phyloP scores from a whole-genome alignment of 2,329 filamentous ascomycete species.

The Keithomyces neogunnii region DNA sequence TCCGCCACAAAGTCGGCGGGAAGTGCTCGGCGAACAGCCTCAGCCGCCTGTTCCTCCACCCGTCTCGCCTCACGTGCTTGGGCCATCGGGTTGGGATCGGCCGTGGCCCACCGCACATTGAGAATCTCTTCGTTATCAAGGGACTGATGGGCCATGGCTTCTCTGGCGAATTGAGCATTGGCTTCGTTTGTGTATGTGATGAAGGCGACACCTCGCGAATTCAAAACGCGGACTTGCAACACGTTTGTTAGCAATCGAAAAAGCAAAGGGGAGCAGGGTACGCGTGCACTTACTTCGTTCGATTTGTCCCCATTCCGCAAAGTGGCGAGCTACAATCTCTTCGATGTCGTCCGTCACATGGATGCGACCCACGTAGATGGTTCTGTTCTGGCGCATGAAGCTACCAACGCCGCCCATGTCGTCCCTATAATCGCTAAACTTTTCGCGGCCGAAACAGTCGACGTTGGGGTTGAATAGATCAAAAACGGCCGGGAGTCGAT shows the following conservation, averaged over 20 bases:
- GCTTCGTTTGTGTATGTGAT: slow-evolving; percentile 89
- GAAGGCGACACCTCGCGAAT: slow-evolving; percentile 83
- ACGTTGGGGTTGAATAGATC: slow-evolving; percentile 91
- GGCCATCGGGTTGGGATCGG: slow-evolving; percentile 90
- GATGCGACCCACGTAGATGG: slow-evolving; percentile 87
- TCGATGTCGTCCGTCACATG: slow-evolving; percentile 96
- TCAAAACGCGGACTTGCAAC: slow-evolving; percentile 62
- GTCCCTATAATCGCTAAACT: slow-evolving; percentile 85
- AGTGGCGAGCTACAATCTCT: slow-evolving; percentile 88
- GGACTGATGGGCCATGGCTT: slow-evolving; percentile 91
- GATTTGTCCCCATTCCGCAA: slow-evolving; percentile 92
- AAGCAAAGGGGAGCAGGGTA: no score
- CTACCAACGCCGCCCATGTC: slow-evolving; percentile 96
- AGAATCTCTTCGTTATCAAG: slow-evolving; percentile 87
- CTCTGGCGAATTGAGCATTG: slow-evolving; percentile 84
- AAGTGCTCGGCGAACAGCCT: slow-evolving; percentile 79
- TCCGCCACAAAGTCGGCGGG: slow-evolving; percentile 88
- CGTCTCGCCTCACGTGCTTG: slow-evolving; percentile 82
- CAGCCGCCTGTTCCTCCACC: slow-evolving; percentile 93
- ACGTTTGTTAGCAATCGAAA: not conserved
- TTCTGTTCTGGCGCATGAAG: slow-evolving; percentile 90
- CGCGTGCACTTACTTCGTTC: slow-evolving; percentile 51
- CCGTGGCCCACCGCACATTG: slow-evolving; percentile 95
- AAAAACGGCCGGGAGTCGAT: slow-evolving; percentile 76
- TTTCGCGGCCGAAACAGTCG: slow-evolving; percentile 85